These are phyloP conservation scores for Pisolithus microcarpus DNA, from an alignment of 768 basidiomycete species.

Conservation along the genomic window DNA sequence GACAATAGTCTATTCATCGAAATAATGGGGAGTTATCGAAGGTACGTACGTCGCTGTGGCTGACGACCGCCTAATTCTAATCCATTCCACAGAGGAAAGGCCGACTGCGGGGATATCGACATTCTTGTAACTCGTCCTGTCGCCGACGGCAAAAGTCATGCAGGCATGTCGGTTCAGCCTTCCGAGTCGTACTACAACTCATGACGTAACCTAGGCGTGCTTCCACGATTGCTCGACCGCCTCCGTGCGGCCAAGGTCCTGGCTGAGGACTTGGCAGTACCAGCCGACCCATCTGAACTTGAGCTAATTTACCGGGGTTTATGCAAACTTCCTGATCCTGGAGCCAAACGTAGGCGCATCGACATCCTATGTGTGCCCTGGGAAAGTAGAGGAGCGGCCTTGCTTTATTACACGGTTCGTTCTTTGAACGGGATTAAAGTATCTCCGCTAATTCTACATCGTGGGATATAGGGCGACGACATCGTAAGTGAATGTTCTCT, in stretches of 20 bases:
- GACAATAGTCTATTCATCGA: constrained; percentile 69
- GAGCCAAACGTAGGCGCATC: constrained; percentile 59
- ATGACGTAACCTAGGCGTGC: constrained; percentile 39
- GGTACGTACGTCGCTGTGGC: constrained; percentile 32
- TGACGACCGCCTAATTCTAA: background rate
- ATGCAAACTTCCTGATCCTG: constrained; percentile 47
- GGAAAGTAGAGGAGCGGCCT: constrained; percentile 69
- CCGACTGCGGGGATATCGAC: constrained; percentile 87
- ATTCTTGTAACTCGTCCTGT: constrained; percentile 75
- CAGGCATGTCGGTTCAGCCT: constrained; percentile 35
- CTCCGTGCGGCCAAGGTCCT: constrained; percentile 56
- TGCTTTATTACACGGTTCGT: constrained; percentile 83
- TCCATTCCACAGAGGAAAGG: constrained; percentile 51
- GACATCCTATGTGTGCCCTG: constrained; percentile 84
- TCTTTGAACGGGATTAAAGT: background rate
- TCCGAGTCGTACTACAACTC: background rate
- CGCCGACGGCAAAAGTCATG: constrained; percentile 67
- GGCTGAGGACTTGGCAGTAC: constrained; percentile 73
- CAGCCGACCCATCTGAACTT: constrained; percentile 57
- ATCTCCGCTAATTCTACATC: background rate
- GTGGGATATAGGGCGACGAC: constrained; percentile 65
- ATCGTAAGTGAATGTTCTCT: constrained; percentile 48
- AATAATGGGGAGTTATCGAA: constrained; percentile 88
- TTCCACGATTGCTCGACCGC: constrained; percentile 48
- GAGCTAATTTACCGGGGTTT: constrained; percentile 82